These are phyloP conservation scores for Dionaea muscipula DNA, from an alignment of 179 eudicot genomes.

Conservation along the genomic window DNA sequence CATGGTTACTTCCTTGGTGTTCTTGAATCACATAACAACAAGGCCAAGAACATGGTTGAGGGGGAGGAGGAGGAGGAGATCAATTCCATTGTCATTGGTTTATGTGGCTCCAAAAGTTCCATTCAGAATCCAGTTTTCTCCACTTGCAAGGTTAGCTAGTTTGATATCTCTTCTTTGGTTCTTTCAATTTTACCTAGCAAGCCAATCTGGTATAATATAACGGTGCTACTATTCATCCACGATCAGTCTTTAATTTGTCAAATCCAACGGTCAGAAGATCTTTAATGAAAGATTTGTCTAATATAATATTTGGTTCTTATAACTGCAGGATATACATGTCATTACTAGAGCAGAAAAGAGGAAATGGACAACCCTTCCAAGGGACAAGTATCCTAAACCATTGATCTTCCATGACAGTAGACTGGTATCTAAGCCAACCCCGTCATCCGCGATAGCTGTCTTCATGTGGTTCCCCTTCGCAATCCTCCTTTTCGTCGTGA, in stretches of 20 bases:
- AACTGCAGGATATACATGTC: conserved; percentile 40
- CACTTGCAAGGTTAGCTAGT: conserved; percentile 55
- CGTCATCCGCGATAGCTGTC: conserved; percentile 27
- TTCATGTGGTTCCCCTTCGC: conserved; percentile 55
- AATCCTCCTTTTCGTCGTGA: conserved; percentile 24
- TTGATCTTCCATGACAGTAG: conserved; percentile 56
- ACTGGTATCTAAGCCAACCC: conserved; percentile 50
- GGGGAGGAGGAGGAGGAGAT: conserved; percentile 17
- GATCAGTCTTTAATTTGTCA: too few relatives aligned
- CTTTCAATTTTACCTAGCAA: too few relatives aligned
- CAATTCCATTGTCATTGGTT: conserved; percentile 26
- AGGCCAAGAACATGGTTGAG: conserved; percentile 6
- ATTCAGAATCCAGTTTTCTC: conserved; percentile 34
- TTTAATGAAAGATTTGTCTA: too few relatives aligned
- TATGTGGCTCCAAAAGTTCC: conserved; percentile 26
- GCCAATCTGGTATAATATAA: too few relatives aligned
- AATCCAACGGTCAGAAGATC: too few relatives aligned
- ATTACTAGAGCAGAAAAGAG: conserved; percentile 34
- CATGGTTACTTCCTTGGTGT: conserved; percentile 44
- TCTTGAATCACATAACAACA: conserved; percentile 25
- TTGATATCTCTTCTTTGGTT: too few relatives aligned
- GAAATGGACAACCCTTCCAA: conserved; percentile 38
- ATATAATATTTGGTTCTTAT: too few relatives aligned
- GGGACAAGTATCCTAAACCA: conserved; percentile 38
- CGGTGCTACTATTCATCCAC: too few relatives aligned